Base-by-base conservation (phyloP, 306 rosid species). In the Crotalaria pallida region DNA sequence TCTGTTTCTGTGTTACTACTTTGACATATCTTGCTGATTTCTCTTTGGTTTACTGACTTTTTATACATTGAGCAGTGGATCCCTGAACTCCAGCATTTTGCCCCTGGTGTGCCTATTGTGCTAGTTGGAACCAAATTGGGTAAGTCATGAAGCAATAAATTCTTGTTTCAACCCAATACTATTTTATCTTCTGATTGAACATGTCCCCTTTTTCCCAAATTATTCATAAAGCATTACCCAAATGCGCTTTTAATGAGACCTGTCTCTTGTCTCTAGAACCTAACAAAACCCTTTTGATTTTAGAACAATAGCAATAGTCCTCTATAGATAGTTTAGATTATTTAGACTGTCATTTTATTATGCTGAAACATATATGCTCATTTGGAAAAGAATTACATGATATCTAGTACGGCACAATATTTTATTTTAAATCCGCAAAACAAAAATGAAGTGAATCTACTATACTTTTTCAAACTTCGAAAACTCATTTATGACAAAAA, bases 91-190 rank as follows among this genome's bases (percentile, higher is more conserved):
- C 96, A 91, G 86, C 97, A 91, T 76, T 87, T 78, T 60, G 92
- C 97, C 48, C 97, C 96, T 27, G 89, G 93, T 12, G 59, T 87
- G 26, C 96, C 97, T 0, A 81, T 91, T 51, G 88, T 91, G 44
- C 86, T 91, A 64, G 93, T 84, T 45, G 96, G 97, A 52, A 91
- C 97, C 71, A 91, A 91, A 85, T 67, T 88, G 74, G 97, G 97
- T 87, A 68, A 70, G 89, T 67, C 27, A 27, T 62, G 59, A 67
- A 52, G 64, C 50, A 15, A n/a, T n/a, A n/a, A n/a, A n/a, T n/a
- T n/a, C 58, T 33, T 48, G 44, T 57, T 44, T 71, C 11, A 51
- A 76, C 18, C 31, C 8, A 23, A 49, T 77, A 52, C 64, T 15
- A 33, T 15, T 48, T 23, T 21, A 23, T 47, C 26, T 41, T 56